phyloP scores from a whole-genome alignment of 306 rosid species.

The Crotalaria pallida region DNA sequence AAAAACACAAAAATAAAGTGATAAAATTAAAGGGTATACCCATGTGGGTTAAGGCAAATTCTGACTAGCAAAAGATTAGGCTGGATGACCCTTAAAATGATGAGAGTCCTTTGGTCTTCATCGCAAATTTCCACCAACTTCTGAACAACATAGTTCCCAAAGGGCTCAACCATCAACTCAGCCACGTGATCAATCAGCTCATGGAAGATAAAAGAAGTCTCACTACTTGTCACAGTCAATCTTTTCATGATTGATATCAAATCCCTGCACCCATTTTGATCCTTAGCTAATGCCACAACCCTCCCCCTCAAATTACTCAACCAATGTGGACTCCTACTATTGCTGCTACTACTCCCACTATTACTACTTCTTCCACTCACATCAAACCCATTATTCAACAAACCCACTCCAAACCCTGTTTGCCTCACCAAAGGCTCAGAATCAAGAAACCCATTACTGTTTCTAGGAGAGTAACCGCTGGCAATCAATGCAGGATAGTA shows the following conservation, averaged over 20 bases:
- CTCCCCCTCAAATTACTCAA: conserved; percentile 16
- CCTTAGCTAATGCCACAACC: conserved; percentile 32
- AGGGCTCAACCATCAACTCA: conserved; percentile 39
- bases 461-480: not conserved
- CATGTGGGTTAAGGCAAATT: conserved; percentile 38
- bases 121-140: conserved; percentile 43
- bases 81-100: conserved; percentile 23
- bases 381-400: not conserved
- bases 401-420: not conserved
- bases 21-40: no score
- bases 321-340: conserved; percentile 1
- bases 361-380: not conserved
- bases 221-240: conserved; percentile 5
- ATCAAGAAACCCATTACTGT: not conserved
- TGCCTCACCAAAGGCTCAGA: not conserved
- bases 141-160: conserved; percentile 54
- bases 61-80: conserved; percentile 13
- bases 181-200: conserved; percentile 35
- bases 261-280: conserved; percentile 32
- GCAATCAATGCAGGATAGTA: not conserved
- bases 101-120: conserved; percentile 44
- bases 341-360: no score
- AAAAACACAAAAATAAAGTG: not conserved
- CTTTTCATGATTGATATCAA: conserved; percentile 32
- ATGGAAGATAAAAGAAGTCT: conserved; percentile 12